Evolutionary conservation across 805 yeast species (phyloP).

Genomic region (Metschnikowia gruessii): DNA sequence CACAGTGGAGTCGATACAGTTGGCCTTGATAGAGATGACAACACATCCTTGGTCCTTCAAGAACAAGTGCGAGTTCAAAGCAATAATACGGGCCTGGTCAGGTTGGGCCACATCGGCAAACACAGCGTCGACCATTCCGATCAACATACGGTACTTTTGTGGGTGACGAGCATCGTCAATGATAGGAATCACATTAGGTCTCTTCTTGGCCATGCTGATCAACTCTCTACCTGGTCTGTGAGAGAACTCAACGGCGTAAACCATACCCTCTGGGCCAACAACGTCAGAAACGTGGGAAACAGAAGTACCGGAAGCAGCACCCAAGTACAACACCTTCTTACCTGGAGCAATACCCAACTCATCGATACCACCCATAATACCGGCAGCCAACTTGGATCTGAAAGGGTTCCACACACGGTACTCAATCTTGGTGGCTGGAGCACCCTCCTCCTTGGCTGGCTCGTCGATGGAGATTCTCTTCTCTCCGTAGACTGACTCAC

Average conservation of each 20-base stretch:
- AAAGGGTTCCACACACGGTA: slow-evolving; percentile 99
- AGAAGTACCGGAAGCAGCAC: slow-evolving; percentile 99
- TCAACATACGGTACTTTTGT: slow-evolving; percentile 98
- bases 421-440: slow-evolving; percentile 90
- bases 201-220: slow-evolving; percentile 99
- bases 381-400: slow-evolving; percentile 99
- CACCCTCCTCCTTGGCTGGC: slow-evolving; percentile 84
- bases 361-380: slow-evolving; percentile 99
- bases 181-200: slow-evolving; percentile 98
- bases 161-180: slow-evolving; percentile 99
- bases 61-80: slow-evolving; percentile 96
- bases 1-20: slow-evolving; percentile 99
- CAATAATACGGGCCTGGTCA: slow-evolving; percentile 99
- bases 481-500: slow-evolving; percentile 98
- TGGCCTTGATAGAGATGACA: slow-evolving; percentile 97
- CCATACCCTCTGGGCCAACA: slow-evolving; percentile 98
- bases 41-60: slow-evolving; percentile 98
- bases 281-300: slow-evolving; percentile 98
- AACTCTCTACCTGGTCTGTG: slow-evolving; percentile 99
- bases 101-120: slow-evolving; percentile 99
- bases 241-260: slow-evolving; percentile 98
- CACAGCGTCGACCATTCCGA: slow-evolving; percentile 98
- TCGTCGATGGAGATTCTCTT: slow-evolving; percentile 93
- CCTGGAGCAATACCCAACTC: slow-evolving; percentile 98
- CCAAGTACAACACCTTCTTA: slow-evolving; percentile 92